Evolutionary conservation across 1,284 basidiomycete species (phyloP).

Genomic region (Bjerkandera adusta): DNA sequence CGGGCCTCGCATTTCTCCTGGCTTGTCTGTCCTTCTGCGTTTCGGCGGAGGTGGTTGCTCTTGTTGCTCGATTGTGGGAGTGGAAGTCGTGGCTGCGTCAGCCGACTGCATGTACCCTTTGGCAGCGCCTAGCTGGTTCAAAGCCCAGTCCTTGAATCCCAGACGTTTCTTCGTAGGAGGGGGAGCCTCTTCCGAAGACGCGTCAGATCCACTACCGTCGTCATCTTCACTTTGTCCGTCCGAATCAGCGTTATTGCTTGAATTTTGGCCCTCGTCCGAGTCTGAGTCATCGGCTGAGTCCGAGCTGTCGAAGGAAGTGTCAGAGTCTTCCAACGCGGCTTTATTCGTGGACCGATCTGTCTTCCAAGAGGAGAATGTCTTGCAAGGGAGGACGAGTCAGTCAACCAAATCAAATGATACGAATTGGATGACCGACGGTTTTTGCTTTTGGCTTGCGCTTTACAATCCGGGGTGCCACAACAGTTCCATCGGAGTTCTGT

Average conservation of each 20-base stretch:
- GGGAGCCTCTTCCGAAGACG: conserved; percentile 13
- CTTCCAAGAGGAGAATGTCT: conserved; percentile 33
- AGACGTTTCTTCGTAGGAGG: conserved; percentile 40
- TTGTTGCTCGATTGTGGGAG: conserved; percentile 17
- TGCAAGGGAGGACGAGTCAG: neutral
- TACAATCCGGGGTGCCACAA: conserved; percentile 44
- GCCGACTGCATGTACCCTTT: conserved; percentile 47
- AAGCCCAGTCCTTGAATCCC: conserved; percentile 86
- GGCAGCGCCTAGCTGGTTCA: conserved; percentile 64
- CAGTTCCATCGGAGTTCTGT: conserved; percentile 56
- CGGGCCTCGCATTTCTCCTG: conserved; percentile 58
- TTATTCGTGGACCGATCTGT: conserved; percentile 17
- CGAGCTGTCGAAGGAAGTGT: conserved; percentile 74
- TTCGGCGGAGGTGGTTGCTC: conserved; percentile 30
- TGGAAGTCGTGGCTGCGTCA: conserved; percentile 22
- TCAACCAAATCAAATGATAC: neutral
- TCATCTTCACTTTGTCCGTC: conserved; percentile 23
- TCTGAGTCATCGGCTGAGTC: conserved; percentile 61
- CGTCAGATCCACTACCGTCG: conserved; percentile 14
- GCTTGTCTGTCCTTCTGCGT: conserved; percentile 41
- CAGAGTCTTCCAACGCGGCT: conserved; percentile 39
- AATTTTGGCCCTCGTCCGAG: conserved; percentile 30
- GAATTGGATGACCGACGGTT: conserved; percentile 38
- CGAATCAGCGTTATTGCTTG: conserved; percentile 16
- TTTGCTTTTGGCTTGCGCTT: conserved; percentile 37